Conservation (phyloP, 495 filamentous ascomycete genomes). For the Rostrohypoxylon terebratum region DNA sequence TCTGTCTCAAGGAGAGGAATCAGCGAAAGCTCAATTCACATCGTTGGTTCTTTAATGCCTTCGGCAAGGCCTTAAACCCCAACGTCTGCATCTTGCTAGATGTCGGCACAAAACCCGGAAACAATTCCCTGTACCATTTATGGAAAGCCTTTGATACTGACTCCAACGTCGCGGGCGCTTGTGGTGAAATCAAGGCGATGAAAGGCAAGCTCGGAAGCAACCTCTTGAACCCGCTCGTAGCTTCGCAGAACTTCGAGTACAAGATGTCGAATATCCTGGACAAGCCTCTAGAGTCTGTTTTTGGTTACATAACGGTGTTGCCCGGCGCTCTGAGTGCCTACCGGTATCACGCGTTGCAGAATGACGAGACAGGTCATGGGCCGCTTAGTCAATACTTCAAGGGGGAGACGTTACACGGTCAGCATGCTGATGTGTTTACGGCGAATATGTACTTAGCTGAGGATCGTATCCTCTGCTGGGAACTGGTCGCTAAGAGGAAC, state of each 20-base stretch:
- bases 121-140: slow-evolving; percentile 91
- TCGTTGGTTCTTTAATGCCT: slow-evolving; percentile 99
- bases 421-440: slow-evolving; percentile 98
- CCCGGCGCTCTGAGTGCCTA: slow-evolving; percentile 96
- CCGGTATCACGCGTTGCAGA: slow-evolving; percentile 95
- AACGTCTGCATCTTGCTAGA: slow-evolving; percentile 98
- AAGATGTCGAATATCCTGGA: slow-evolving; percentile 99
- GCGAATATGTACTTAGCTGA: slow-evolving; percentile 99
- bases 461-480: slow-evolving; percentile 99
- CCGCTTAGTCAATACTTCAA: slow-evolving; percentile 99
- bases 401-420: slow-evolving; percentile 95
- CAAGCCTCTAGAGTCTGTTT: slow-evolving; percentile 95
- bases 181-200: slow-evolving; percentile 96
- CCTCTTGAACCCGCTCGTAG: slow-evolving; percentile 93
- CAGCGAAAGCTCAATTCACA: slow-evolving; percentile 98
- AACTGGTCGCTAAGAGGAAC: slow-evolving; percentile 93
- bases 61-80: slow-evolving; percentile 89
- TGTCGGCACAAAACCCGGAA: slow-evolving; percentile 90
- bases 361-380: slow-evolving; percentile 94
- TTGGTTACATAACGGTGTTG: slow-evolving; percentile 97
- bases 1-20: slow-evolving; percentile 98
- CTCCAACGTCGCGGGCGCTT: slow-evolving; percentile 95
- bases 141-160: slow-evolving; percentile 99
- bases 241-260: slow-evolving; percentile 99
- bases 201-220: slow-evolving; percentile 86